Base-by-base conservation (phyloP, 2,329 filamentous ascomycete genomes). In the Aspergillus ruber region DNA sequence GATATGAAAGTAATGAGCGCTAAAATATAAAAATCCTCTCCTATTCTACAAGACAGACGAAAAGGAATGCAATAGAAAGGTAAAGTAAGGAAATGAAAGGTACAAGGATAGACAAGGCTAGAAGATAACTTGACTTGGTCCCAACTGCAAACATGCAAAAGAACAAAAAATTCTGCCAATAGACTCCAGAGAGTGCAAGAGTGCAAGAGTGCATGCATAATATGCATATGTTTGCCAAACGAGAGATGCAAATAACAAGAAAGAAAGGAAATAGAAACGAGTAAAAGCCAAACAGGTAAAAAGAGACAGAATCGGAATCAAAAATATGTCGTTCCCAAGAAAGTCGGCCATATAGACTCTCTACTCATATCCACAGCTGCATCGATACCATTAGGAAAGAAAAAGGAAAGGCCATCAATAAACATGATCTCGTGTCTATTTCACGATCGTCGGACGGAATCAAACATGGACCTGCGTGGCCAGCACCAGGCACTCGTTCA, bases 1-100 rank as follows among this genome's bases (percentile, higher is more conserved):
- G 62, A 65, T 56, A 56, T 50, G 54, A 48, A 50, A 40, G 54
- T 53, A 25, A 48, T 49, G 33, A 18, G 8, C n/a, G 33, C 33
- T 15, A 36, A 36, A 39, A 20, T 15, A 17, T 18, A 39, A 21
- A 20, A 39, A 13, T 10, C 36, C 10, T 29, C 25, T 29, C 25
- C 20, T 45, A 21, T 18, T 45, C 56, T 29, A 46, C 45, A 52
- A 12, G 9, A 29, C 25, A 12, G 10, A 29, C 25, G 25, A 29
- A 29, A 52, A 49, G 36, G 10, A 39, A 29, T 33, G 15, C 25
- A 29, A 29, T 29, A 29, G 25, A 29, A 29, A 29, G 12, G 25
- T 12, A 12, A 12, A 29, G 25, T 12, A 5, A 12, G 1, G 25
- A 29, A 29, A 12, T 27, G 25, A 27, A 27, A 27, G 25, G 9